Evolutionary conservation across 331 rosid species (phyloP).

Genomic region (Acacia concinna): DNA sequence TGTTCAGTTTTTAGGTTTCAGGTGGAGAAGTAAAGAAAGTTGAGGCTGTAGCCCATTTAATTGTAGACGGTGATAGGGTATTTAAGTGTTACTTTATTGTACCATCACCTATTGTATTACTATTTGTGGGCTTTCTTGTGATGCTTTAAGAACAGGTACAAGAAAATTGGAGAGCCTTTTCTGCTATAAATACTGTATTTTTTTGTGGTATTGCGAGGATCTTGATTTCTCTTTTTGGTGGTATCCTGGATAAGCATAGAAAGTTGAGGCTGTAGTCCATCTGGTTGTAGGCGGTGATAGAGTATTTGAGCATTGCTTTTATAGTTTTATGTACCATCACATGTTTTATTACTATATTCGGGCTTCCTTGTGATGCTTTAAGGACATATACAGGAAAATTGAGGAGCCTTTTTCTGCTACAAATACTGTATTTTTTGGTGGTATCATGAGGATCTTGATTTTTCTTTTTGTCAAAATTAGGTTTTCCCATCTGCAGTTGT

Average conservation of each 20-base stretch:
- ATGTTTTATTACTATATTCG: not conserved
- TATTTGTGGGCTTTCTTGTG: not conserved
- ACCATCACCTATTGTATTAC: not conserved
- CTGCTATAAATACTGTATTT: not conserved
- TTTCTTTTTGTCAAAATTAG: slow-evolving; percentile 1
- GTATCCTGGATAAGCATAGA: not conserved
- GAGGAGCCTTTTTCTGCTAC: not conserved
- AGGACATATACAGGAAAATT: not conserved
- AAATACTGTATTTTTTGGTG: not conserved
- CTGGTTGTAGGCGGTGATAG: not conserved
- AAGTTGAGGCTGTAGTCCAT: not conserved
- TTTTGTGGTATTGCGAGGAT: not conserved
- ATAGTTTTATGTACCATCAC: not conserved
- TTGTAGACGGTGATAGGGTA: not conserved
- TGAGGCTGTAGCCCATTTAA: not conserved
- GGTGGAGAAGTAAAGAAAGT: not conserved
- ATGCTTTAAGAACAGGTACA: not conserved
- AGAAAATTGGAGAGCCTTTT: not conserved
- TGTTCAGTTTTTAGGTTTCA: not conserved
- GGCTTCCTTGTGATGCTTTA: not conserved
- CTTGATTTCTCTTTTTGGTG: slow-evolving; percentile 3
- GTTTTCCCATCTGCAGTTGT: not conserved
- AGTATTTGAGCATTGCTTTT: not conserved
- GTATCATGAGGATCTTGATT: slow-evolving; percentile 9
- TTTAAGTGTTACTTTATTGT: not conserved